Evolutionary conservation across 441 rosid genomes (phyloP).

Genomic region (Croton setiger): DNA sequence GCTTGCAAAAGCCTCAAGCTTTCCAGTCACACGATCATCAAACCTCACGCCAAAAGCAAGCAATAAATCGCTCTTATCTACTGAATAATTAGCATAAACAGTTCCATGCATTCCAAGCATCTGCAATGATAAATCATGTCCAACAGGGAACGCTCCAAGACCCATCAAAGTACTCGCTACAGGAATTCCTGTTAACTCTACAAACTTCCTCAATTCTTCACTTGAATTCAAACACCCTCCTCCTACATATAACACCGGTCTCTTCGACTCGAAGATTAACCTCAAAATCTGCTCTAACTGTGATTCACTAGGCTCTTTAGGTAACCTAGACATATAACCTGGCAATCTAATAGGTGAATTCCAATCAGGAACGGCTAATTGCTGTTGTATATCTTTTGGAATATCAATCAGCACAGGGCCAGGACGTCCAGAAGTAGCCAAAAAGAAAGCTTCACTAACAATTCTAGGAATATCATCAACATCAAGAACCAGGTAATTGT

Average conservation of each 20-base stretch:
- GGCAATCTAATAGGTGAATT: constrained; percentile 47
- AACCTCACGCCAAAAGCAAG: constrained; percentile 94
- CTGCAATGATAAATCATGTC: constrained; percentile 61
- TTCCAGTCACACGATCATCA: constrained; percentile 93
- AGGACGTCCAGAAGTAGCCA: constrained; percentile 81
- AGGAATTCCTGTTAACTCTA: constrained; percentile 80
- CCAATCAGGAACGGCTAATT: constrained; percentile 82
- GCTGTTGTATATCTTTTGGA: constrained; percentile 93
- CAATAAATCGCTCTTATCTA: constrained; percentile 75
- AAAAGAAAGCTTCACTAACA: constrained; percentile 71
- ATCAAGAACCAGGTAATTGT: constrained; percentile 81
- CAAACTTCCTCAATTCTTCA: constrained; percentile 70
- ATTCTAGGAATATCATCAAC: constrained; percentile 87
- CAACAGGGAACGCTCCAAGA: constrained; percentile 62
- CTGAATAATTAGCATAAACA: constrained; percentile 85
- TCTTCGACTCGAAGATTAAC: constrained; percentile 70
- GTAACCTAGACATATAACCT: constrained; percentile 80
- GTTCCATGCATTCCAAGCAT: constrained; percentile 99
- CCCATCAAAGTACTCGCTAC: constrained; percentile 99
- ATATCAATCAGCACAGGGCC: constrained; percentile 89
- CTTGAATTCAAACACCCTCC: constrained; percentile 97
- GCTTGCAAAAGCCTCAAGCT: constrained; percentile 91
- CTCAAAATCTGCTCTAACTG: constrained; percentile 78
- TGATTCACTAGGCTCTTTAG: constrained; percentile 44
- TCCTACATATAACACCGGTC: constrained; percentile 88